Evolutionary conservation across 768 basidiomycete genomes (phyloP).

Genomic region (Polyporus arcularius): DNA sequence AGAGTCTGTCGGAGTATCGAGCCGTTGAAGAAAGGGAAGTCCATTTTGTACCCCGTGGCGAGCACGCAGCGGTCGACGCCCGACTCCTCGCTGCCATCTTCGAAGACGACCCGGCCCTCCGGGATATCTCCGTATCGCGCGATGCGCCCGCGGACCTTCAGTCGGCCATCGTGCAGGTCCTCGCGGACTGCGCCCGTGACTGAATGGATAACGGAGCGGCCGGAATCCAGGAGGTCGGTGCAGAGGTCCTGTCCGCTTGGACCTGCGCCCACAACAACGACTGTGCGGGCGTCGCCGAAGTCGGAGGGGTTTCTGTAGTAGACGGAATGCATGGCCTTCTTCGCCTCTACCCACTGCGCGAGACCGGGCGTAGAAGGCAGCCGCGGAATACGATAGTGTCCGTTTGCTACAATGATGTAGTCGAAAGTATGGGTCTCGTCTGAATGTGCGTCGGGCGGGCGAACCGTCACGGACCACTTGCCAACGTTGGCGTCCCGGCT

Average conservation of each 20-base stretch:
- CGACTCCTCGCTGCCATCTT: conserved; percentile 56
- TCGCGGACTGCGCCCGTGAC: conserved; percentile 35
- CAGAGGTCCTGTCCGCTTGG: conserved; percentile 74
- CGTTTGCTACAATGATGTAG: conserved; percentile 73
- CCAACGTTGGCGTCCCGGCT: conserved; percentile 35
- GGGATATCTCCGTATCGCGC: conserved; percentile 39
- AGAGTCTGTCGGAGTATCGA: conserved; percentile 35
- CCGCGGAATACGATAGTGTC: conserved; percentile 68
- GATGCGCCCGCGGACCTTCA: conserved; percentile 41
- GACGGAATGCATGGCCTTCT: conserved; percentile 63
- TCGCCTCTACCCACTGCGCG: conserved; percentile 51
- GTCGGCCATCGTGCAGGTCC: conserved; percentile 23
- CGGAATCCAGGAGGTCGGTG: conserved; percentile 51
- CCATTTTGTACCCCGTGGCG: conserved; percentile 73
- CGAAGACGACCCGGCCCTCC: conserved; percentile 53
- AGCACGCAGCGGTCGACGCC: conserved; percentile 65
- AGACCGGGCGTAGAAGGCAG: conserved; percentile 65
- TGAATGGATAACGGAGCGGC: conserved; percentile 57
- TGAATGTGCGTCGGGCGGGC: background rate
- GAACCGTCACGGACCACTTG: conserved; percentile 50
- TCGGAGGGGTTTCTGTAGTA: conserved; percentile 60
- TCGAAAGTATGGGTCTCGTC: conserved; percentile 50
- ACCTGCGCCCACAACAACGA: conserved; percentile 49
- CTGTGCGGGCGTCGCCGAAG: conserved; percentile 32
- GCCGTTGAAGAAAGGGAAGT: conserved; percentile 61